Base-by-base conservation (phyloP, 345 rosid genomes). In the Aethionema arabicum region DNA sequence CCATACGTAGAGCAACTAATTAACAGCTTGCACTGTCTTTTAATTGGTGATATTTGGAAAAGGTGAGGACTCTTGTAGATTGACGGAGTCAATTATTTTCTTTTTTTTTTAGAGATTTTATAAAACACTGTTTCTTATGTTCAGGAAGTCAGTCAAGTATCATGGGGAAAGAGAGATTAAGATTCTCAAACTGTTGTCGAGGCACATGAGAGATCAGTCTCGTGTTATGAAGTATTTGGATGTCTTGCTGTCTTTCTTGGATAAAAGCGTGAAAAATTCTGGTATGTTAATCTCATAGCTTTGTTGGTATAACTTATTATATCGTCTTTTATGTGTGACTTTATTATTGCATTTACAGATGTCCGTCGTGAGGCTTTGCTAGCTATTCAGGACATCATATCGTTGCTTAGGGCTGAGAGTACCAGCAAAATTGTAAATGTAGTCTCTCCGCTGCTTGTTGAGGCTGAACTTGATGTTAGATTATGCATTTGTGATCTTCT, bases 401-500 rank as follows among this genome's bases (percentile, higher is more conserved):
- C 90, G 14, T 52, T 72, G 12, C 63, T 78, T 50, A 87, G 84
- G 53, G 78, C 32, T 15, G 82, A 69, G 56, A 70, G 78, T 58
- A 76, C 78, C 50, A 60, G 52, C 30, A 76, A 78, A 50, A 75
- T 87, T 65, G 66, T 93, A 15, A 74, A 75, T 41, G 73, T 73
- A 32, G 68, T 85, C 54, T 80, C 84, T 52, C 88, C 91, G 61
- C 88, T 85, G 51, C 90, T 93, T 61, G 66, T 82, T 66, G 82
- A 77, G 32, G 88, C 73, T 31, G 87, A 79, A 35, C 56, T 63
- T 76, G 88, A 85, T 15, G 59, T 66, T 69, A 87, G 97, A 48
- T 76, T 76, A 61, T 76, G 69, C 57, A 73, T 93, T 33, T 84
- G 96, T 77, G 80, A 77, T 73, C 82, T 93, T 73, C 85, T 93